A percentile compares a stretch with the other conserved stretches of the same genome.
phyloP scores from a whole-genome alignment of 495 filamentous ascomycete genomes.

The Symbiotaphrina buchneri region DNA sequence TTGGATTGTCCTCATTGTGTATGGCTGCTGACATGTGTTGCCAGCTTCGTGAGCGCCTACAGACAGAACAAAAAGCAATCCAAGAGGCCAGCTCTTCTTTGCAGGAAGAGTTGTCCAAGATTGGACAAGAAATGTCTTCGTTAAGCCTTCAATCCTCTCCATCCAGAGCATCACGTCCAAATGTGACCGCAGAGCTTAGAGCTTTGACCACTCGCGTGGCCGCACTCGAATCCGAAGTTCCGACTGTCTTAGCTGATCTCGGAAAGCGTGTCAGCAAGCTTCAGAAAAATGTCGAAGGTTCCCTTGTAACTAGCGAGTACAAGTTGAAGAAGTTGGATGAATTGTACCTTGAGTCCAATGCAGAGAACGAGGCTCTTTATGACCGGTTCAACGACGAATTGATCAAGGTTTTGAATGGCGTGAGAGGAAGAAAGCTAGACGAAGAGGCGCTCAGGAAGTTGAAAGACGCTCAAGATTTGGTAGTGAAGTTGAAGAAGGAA shows the following conservation, averaged over 20 bases:
- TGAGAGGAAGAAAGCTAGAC: slow-evolving; percentile 49
- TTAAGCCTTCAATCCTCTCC: slow-evolving; percentile 19
- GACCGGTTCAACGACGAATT: slow-evolving; percentile 83
- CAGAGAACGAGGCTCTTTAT: slow-evolving; percentile 88
- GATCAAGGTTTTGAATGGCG: slow-evolving; percentile 53
- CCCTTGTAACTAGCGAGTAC: slow-evolving; percentile 44
- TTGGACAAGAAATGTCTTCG: slow-evolving; percentile 59
- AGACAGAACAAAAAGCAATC: slow-evolving; percentile 55
- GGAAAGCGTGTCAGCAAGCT: slow-evolving; percentile 33
- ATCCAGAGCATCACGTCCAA: not conserved
- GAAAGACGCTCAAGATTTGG: slow-evolving; percentile 42
- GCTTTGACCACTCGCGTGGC: slow-evolving; percentile 31
- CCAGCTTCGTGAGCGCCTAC: slow-evolving; percentile 62
- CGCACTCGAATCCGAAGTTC: slow-evolving; percentile 40
- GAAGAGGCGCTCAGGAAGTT: slow-evolving; percentile 48
- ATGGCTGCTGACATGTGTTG: not conserved
- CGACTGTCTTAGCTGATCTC: slow-evolving; percentile 35
- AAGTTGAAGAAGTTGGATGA: slow-evolving; percentile 74
- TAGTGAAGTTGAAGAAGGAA: slow-evolving; percentile 52
- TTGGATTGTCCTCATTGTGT: not conserved
- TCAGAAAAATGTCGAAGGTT: slow-evolving; percentile 42
- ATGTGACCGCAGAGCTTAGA: slow-evolving; percentile 13
- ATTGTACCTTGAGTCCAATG: slow-evolving; percentile 67
- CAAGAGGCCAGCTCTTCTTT: slow-evolving; percentile 42
- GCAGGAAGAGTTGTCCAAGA: slow-evolving; percentile 55